These are phyloP conservation scores for Diaporthe destruens DNA, from an alignment of 2,329 filamentous ascomycete species.

Conservation along the genomic window DNA sequence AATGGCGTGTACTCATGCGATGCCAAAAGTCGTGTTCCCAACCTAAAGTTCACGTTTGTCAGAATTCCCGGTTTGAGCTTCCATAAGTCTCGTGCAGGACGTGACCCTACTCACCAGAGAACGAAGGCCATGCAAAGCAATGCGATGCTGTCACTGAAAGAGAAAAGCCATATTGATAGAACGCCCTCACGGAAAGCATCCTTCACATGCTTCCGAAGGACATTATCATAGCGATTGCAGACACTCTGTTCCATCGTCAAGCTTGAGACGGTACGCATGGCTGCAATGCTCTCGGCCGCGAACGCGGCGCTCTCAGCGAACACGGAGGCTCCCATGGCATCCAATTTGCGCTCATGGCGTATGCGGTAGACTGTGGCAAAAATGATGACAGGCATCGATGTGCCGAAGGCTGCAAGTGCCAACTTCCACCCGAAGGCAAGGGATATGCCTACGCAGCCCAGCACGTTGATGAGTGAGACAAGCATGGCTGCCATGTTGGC, in stretches of 20 bases:
- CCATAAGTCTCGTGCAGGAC: too few species aligned
- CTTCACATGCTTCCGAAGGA: constrained; percentile 50
- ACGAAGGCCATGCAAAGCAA: constrained; percentile 45
- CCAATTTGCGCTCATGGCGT: constrained; percentile 67
- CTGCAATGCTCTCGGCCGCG: constrained; percentile 71
- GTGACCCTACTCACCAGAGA: constrained; percentile 61
- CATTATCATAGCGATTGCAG: constrained; percentile 52
- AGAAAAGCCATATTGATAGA: constrained; percentile 14
- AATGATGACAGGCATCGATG: constrained; percentile 51
- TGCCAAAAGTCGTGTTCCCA: constrained; percentile 49
- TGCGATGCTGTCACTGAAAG: constrained; percentile 8
- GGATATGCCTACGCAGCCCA: constrained; percentile 67
- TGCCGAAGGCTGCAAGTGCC: constrained; percentile 66
- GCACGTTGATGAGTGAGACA: constrained; percentile 70
- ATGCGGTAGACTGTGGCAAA: constrained; percentile 58
- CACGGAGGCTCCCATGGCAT: constrained; percentile 67
- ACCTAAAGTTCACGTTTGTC: constrained; percentile 60
- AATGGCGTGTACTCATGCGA: constrained; percentile 49
- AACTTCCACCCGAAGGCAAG: constrained; percentile 84
- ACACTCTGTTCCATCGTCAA: constrained; percentile 73
- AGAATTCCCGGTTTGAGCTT: not conserved
- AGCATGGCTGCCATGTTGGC: constrained; percentile 72
- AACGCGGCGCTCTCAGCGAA: constrained; percentile 74
- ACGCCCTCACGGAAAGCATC: constrained; percentile 43
- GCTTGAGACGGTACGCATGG: constrained; percentile 72